These are phyloP conservation scores for Pythium volutum DNA, from an alignment of 352 stramenopile genomes.

Conservation along the genomic window DNA sequence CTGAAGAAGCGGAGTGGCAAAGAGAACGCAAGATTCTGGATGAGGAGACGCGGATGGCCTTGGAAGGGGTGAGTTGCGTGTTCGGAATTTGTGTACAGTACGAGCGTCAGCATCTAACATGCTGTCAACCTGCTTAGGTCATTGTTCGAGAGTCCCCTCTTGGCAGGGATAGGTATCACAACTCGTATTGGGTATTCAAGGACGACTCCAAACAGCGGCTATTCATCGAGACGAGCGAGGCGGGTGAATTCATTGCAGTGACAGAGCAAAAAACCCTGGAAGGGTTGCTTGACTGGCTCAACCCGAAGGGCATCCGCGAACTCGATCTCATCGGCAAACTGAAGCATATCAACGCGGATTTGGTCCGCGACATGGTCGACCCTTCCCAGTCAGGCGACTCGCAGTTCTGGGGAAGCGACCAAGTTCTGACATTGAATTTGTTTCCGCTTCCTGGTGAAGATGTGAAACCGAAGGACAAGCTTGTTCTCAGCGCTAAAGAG, in stretches of 20 bases:
- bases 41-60: constrained; percentile 11
- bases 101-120: background rate
- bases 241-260: constrained; percentile 58
- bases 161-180: constrained; percentile 73
- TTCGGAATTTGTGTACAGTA: background rate
- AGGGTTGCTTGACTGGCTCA: constrained; percentile 61
- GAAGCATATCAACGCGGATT: constrained; percentile 32
- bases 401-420: constrained; percentile 21
- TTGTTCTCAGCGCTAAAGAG: constrained; percentile 40
- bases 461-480: constrained; percentile 41
- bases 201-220: constrained; percentile 54
- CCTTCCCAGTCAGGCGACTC: background rate
- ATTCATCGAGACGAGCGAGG: constrained; percentile 67
- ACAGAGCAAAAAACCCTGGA: constrained; percentile 34
- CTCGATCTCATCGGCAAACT: constrained; percentile 59
- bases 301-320: constrained; percentile 72
- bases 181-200: constrained; percentile 78
- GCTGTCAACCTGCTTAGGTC: constrained; percentile 23
- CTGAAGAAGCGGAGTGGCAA: constrained; percentile 27
- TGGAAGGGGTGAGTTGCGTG: constrained; percentile 19
- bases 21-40: constrained; percentile 17
- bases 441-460: constrained; percentile 64
- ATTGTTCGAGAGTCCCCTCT: constrained; percentile 68
- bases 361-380: constrained; percentile 23
- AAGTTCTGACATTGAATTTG: constrained; percentile 37